Conservation (phyloP, 306 rosid genomes). For the Vigna reflexopilosa region DNA sequence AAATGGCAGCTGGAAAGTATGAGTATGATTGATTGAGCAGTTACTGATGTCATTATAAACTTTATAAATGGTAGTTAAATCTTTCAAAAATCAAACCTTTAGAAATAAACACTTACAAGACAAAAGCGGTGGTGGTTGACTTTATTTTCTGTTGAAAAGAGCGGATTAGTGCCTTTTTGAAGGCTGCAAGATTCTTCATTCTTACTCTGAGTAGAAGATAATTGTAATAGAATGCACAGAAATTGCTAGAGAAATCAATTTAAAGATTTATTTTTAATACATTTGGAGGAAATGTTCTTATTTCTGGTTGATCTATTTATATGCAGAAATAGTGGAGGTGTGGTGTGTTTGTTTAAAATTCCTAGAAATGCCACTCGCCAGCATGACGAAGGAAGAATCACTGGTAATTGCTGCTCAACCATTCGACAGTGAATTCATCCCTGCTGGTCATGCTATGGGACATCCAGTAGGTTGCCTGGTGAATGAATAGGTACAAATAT, state of each 20-base stretch:
- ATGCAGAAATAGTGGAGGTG: not conserved
- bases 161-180: not conserved
- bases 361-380: not conserved
- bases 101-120: too few species aligned
- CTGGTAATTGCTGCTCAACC: not conserved
- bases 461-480: conserved; percentile 8
- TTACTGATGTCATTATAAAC: too few species aligned
- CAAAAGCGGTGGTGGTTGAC: too few species aligned
- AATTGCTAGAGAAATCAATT: not conserved
- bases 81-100: too few species aligned
- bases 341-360: not conserved
- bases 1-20: too few species aligned
- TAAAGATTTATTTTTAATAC: not conserved
- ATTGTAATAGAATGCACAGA: not conserved
- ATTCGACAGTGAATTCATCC: not conserved
- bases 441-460: not conserved
- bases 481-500: conserved; percentile 14
- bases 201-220: not conserved
- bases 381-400: conserved; percentile 8
- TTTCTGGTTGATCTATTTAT: conserved; percentile 1
- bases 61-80: too few species aligned
- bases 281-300: not conserved
- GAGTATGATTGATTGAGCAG: too few species aligned
- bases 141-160: not conserved
- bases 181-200: not conserved